A percentile compares a stretch with the other conserved stretches of the same genome.
These are phyloP conservation scores for Agaricus subrufescens DNA, from an alignment of 768 basidiomycete genomes.

Conservation along the genomic window DNA sequence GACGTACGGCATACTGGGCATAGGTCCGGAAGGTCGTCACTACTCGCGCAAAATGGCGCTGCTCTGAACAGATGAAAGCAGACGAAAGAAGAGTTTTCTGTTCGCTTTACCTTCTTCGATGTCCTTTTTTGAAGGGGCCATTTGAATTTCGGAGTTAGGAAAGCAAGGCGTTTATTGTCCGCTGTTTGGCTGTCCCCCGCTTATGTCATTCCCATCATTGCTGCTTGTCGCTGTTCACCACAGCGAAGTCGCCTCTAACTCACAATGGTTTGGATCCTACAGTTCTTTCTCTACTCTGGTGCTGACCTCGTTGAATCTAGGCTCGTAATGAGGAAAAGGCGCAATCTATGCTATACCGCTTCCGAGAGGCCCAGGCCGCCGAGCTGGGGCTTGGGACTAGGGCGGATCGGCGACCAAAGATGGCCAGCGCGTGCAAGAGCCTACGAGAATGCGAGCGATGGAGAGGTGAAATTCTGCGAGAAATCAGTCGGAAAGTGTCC, in stretches of 20 bases:
- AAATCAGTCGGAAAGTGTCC: slow-evolving; percentile 94
- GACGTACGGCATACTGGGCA: slow-evolving; percentile 63
- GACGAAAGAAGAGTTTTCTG: neutral
- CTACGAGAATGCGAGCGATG: slow-evolving; percentile 92
- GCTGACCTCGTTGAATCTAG: slow-evolving; percentile 29
- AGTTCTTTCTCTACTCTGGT: neutral
- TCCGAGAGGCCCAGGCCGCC: slow-evolving; percentile 93
- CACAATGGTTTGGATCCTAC: slow-evolving; percentile 11
- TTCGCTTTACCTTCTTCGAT: slow-evolving; percentile 30
- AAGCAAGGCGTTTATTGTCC: neutral
- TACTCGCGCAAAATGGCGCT: slow-evolving; percentile 70
- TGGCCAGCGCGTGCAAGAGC: slow-evolving; percentile 91
- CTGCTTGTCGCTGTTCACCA: neutral
- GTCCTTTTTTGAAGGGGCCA: slow-evolving; percentile 22
- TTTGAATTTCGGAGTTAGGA: neutral
- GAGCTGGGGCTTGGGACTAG: slow-evolving; percentile 90
- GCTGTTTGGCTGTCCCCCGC: neutral
- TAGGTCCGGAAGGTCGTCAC: slow-evolving; percentile 74
- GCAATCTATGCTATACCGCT: slow-evolving; percentile 91
- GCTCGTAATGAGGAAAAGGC: slow-evolving; percentile 99
- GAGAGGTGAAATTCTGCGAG: slow-evolving; percentile 91
- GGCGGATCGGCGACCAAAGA: slow-evolving; percentile 79
- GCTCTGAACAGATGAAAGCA: slow-evolving; percentile 38
- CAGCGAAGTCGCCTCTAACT: neutral
- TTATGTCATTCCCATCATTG: neutral